Evolutionary conservation across 1,284 basidiomycete species (phyloP).

Genomic region (Sporisorium sorghi): DNA sequence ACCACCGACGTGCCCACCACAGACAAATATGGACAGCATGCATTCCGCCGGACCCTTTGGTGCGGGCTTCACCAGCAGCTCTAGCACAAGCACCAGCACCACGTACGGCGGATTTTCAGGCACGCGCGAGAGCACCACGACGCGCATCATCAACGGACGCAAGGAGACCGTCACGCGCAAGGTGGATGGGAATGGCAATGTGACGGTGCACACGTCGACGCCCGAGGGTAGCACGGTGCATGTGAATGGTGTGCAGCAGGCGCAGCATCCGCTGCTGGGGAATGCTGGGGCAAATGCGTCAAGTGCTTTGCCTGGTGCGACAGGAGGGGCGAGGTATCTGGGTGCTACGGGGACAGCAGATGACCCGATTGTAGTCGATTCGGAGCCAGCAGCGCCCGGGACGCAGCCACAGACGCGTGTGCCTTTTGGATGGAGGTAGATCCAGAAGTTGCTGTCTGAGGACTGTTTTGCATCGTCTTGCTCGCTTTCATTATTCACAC

Average conservation of each 20-base stretch:
- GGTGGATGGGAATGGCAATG: constrained; percentile 58
- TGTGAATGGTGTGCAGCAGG: constrained; percentile 59
- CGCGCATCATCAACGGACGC: constrained; percentile 58
- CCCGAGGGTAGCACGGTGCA: constrained; percentile 57
- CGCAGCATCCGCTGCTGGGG: constrained; percentile 38
- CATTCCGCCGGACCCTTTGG: constrained; percentile 17
- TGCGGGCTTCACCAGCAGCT: constrained; percentile 14
- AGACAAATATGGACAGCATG: constrained; percentile 10
- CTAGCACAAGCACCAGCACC: constrained; percentile 17
- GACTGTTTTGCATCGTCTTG: not conserved
- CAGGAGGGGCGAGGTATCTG: not conserved
- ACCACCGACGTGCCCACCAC: constrained; percentile 1
- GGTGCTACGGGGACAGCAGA: constrained; percentile 12
- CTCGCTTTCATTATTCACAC: not conserved
- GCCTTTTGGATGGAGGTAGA: not conserved
- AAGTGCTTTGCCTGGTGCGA: constrained; percentile 9
- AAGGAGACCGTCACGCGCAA: constrained; percentile 57
- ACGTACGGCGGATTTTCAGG: constrained; percentile 30
- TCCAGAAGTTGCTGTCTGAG: not conserved
- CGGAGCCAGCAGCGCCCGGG: constrained; percentile 10
- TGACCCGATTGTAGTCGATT: constrained; percentile 40
- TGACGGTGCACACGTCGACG: constrained; percentile 55
- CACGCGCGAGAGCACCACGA: constrained; percentile 49
- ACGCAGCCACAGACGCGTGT: not conserved
- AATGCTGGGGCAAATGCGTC: not conserved